Evolutionary conservation across 176 grass and related monocot genomes (phyloP).

Genomic region (Lolium multiflorum): DNA sequence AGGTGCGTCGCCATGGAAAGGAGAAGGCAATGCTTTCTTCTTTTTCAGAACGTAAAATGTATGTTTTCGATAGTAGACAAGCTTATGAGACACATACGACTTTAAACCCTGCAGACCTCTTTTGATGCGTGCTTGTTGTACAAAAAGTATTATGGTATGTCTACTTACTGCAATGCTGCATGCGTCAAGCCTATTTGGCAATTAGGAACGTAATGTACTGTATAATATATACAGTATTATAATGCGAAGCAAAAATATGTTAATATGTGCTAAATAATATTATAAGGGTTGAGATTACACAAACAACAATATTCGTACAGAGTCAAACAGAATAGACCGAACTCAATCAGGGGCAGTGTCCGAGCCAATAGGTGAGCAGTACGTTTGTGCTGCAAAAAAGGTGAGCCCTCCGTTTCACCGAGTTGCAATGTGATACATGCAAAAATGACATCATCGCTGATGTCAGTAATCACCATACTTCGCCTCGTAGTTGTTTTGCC

Average conservation of each 20-base stretch:
- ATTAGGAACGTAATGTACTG: not conserved
- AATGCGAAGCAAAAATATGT: not conserved
- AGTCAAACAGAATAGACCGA: not conserved
- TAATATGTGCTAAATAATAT: not conserved
- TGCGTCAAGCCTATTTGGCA: not conserved
- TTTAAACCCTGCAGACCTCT: conserved; percentile 10
- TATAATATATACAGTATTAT: not conserved
- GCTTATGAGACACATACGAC: not conserved
- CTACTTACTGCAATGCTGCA: not conserved
- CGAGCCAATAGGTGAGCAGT: not conserved
- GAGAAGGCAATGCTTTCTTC: not conserved
- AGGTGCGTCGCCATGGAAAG: conserved; percentile 23
- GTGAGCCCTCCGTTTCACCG: not conserved
- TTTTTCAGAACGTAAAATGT: not conserved
- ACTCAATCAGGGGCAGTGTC: not conserved
- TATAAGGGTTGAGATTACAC: too few relatives aligned
- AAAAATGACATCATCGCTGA: not conserved
- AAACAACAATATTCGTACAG: too few relatives aligned
- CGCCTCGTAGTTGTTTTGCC: too few relatives aligned
- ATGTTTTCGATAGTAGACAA: not conserved
- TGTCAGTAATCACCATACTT: not conserved
- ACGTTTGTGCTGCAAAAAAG: too few relatives aligned
- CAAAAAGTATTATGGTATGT: not conserved
- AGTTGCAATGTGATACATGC: not conserved
- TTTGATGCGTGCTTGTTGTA: conserved; percentile 6